These are phyloP conservation scores for Tulasnella sp. DNA, from an alignment of 768 basidiomycete species.

Conservation along the genomic window DNA sequence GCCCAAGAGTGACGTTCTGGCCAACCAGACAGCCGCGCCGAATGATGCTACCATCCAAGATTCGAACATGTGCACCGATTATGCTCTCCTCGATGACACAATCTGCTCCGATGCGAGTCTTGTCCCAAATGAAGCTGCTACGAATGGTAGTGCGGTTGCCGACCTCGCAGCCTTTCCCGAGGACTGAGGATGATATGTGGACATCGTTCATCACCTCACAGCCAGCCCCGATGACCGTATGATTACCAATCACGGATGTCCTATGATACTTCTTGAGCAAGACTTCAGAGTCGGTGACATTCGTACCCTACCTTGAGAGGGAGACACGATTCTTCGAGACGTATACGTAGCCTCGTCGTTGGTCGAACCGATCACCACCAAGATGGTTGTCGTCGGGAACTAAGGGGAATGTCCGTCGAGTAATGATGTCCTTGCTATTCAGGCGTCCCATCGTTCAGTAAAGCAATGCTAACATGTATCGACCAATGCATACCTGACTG, in stretches of 20 bases:
- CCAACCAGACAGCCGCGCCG: conserved; percentile 70
- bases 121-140: conserved; percentile 77
- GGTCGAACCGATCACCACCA: conserved; percentile 66
- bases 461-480: no score
- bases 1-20: conserved; percentile 69
- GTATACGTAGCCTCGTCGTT: conserved; percentile 81
- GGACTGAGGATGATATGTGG: conserved; percentile 57
- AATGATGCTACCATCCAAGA: conserved; percentile 57
- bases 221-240: conserved; percentile 75
- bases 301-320: conserved; percentile 57
- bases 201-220: conserved; percentile 57
- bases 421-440: conserved; percentile 77
- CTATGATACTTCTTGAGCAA: conserved; percentile 28
- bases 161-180: conserved; percentile 65
- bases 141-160: conserved; percentile 57
- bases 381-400: conserved; percentile 93
- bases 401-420: conserved; percentile 90
- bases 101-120: conserved; percentile 54
- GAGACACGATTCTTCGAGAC: conserved; percentile 68
- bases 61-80: conserved; percentile 60
- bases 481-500: conserved; percentile 74
- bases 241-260: conserved; percentile 69
- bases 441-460: conserved; percentile 1
- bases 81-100: conserved; percentile 70
- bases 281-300: neutral